phyloP scores from a whole-genome alignment of 371 early-diverging fungal genomes.

The Mucor mucedo region DNA sequence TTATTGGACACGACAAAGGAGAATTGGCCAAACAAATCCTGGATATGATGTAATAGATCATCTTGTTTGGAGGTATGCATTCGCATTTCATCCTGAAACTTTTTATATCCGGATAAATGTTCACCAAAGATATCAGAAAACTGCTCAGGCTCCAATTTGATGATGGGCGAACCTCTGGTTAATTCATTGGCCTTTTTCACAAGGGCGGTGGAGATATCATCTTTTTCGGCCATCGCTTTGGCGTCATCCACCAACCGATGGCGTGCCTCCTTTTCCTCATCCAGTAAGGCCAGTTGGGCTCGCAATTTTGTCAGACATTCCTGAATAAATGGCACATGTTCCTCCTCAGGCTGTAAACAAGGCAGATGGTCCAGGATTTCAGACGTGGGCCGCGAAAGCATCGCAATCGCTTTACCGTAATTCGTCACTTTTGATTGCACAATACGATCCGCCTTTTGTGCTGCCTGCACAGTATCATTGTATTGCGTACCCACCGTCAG shows the following conservation, averaged over 20 bases:
- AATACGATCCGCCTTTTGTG: slow-evolving; percentile 70
- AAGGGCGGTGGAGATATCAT: slow-evolving; percentile 69
- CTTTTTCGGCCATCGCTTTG: slow-evolving; percentile 58
- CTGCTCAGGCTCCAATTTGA: slow-evolving; percentile 75
- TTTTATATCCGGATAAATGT: slow-evolving; percentile 68
- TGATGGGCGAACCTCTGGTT: slow-evolving; percentile 59
- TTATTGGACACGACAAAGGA: slow-evolving; percentile 41
- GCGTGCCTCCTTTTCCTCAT: slow-evolving; percentile 47
- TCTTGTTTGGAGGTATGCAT: slow-evolving; percentile 51
- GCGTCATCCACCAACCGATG: slow-evolving; percentile 61
- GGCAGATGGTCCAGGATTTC: slow-evolving; percentile 36
- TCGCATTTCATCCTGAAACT: slow-evolving; percentile 50
- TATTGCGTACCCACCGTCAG: slow-evolving; percentile 64
- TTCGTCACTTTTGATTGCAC: slow-evolving; percentile 69
- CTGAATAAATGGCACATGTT: slow-evolving; percentile 2
- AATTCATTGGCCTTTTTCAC: slow-evolving; percentile 46
- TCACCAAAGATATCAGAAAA: slow-evolving; percentile 73
- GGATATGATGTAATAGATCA: slow-evolving; percentile 62
- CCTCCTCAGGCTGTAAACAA: slow-evolving; percentile 22
- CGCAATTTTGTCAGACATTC: slow-evolving; percentile 24
- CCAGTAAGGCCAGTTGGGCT: slow-evolving; percentile 8
- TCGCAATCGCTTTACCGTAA: slow-evolving; percentile 66
- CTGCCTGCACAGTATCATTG: slow-evolving; percentile 68
- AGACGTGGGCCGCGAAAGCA: slow-evolving; percentile 48
- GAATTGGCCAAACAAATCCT: slow-evolving; percentile 64